Conservation (phyloP, 140 eudicot genomes). For the Cichorium intybus region DNA sequence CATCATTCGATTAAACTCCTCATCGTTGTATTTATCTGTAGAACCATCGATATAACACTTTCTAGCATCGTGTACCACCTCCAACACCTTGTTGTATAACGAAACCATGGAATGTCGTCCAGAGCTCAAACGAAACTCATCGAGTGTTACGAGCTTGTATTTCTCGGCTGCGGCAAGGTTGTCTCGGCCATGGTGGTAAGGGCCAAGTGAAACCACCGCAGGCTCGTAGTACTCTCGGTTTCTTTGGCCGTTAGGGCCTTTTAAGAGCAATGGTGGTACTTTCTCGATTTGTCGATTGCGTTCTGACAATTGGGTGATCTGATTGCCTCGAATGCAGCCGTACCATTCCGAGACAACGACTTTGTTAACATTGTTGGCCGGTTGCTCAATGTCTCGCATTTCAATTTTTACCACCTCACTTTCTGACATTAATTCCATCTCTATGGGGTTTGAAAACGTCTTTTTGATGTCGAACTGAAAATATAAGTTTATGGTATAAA, state of each 20-base stretch:
- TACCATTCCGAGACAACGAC: conserved; percentile 12
- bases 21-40: conserved; percentile 24
- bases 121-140: conserved; percentile 17
- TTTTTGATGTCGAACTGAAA: neutral
- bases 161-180: conserved; percentile 23
- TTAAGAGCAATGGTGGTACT: conserved; percentile 27
- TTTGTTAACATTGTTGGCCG: neutral
- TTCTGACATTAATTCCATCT: conserved; percentile 13
- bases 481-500: too few relatives aligned
- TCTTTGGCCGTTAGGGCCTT: conserved; percentile 4
- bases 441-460: neutral
- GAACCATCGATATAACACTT: conserved; percentile 34
- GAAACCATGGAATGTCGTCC: neutral
- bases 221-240: conserved; percentile 32
- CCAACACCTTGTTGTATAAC: conserved; percentile 23
- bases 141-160: conserved; percentile 25
- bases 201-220: conserved; percentile 32
- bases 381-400: conserved; percentile 3
- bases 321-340: neutral
- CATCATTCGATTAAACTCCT: conserved; percentile 34
- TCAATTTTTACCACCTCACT: conserved; percentile 12
- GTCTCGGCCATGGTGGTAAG: conserved; percentile 31
- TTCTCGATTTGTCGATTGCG: conserved; percentile 21
- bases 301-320: neutral
- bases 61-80: conserved; percentile 29